Evolutionary conservation across 2,329 filamentous ascomycete species (phyloP).

Genomic region (Stenocarpella maydis): DNA sequence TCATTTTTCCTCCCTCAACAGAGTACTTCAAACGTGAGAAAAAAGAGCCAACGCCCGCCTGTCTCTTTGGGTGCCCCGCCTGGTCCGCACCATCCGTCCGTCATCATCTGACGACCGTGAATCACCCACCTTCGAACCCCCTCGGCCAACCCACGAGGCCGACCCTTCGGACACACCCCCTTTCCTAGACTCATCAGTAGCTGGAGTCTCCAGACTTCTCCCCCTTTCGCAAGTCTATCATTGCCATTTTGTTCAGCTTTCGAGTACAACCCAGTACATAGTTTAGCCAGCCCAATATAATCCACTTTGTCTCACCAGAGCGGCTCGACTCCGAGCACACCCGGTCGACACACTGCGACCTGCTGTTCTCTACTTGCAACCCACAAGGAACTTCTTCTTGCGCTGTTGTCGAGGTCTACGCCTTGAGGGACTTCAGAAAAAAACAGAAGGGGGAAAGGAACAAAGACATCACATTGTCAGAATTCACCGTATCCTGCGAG

Average conservation of each 20-base stretch:
- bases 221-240: constrained; percentile 9
- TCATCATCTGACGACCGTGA: constrained; percentile 30
- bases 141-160: constrained; percentile 15
- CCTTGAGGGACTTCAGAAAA: neutral
- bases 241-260: constrained; percentile 23
- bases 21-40: neutral
- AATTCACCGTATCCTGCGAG: constrained; percentile 25
- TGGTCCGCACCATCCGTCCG: constrained; percentile 25
- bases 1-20: neutral
- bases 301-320: constrained; percentile 48
- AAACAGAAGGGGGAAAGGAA: neutral
- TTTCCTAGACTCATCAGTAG: constrained; percentile 15
- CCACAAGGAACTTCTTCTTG: constrained; percentile 16
- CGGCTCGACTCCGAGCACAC: constrained; percentile 29
- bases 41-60: neutral
- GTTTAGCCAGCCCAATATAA: constrained; percentile 62
- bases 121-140: neutral
- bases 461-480: constrained; percentile 31
- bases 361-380: constrained; percentile 24
- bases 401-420: constrained; percentile 21
- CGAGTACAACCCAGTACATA: constrained; percentile 50
- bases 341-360: constrained; percentile 24
- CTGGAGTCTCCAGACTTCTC: constrained; percentile 8
- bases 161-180: neutral
- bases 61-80: constrained; percentile 6